A percentile compares a stretch with the other conserved stretches of the same genome.
phyloP scores from a whole-genome alignment of 257 asterid species.

The Scutellaria baicalensis region DNA sequence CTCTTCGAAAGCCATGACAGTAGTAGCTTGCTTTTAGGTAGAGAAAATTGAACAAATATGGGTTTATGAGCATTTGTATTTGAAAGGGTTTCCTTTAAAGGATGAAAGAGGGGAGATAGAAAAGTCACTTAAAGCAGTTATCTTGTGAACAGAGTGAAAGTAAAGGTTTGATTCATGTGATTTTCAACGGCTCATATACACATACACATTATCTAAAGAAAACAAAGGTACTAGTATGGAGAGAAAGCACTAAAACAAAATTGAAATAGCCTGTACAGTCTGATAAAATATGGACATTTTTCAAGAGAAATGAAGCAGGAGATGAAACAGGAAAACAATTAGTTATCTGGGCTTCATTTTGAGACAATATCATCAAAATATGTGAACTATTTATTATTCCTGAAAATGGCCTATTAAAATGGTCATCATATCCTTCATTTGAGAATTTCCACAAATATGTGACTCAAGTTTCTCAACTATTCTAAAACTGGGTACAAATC shows the following conservation, averaged over 20 bases:
- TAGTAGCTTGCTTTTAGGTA: no score
- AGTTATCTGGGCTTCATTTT: no score
- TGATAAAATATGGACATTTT: neutral
- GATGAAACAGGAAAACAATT: neutral
- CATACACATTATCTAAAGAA: neutral
- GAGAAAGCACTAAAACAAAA: neutral
- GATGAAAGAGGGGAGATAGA: neutral
- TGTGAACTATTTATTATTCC: no score
- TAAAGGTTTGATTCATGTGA: conserved; percentile 26
- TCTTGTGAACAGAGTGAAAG: conserved; percentile 21
- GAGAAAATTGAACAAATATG: no score
- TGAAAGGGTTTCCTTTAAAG: neutral
- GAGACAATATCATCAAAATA: no score
- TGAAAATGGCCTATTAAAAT: no score
- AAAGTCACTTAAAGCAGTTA: conserved; percentile 14
- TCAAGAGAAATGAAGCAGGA: neutral
- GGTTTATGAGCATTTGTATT: neutral
- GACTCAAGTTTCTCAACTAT: no score
- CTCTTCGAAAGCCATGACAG: conserved; percentile 11
- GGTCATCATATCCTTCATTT: no score
- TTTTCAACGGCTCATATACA: conserved; percentile 4
- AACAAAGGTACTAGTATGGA: neutral
- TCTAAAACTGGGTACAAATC: neutral
- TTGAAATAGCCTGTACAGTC: no score
- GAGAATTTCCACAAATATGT: no score